Evolutionary conservation across 2,329 filamentous ascomycete genomes (phyloP), one percentile per base, ranked within the genome.

Genomic region (Ophiostoma novo-ulmi): DNA sequence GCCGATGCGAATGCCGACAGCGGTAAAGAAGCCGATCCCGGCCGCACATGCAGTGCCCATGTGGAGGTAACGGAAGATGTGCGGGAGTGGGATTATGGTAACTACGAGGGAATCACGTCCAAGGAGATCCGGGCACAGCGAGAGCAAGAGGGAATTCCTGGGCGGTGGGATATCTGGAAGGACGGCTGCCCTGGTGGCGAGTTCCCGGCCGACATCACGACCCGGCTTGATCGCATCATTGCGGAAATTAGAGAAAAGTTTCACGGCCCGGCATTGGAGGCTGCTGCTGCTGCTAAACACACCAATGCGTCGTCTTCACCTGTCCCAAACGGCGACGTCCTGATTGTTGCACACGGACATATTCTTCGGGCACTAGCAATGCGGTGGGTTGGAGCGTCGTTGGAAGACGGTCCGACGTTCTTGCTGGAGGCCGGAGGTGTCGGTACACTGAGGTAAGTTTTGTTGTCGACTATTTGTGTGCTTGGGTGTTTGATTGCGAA

Each of bases 341-440:
- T 94, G 35, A 84, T 97, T 67, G 92, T 97, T 6, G 94, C 92
- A 31, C 94, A 97, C 78, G 94, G 94, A 0, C 94, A 97, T 80
- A 94, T 97, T 71, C 81, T 97, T 69, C 85, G 94, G 20, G 92
- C 92, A 0, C 93, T 97, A 78, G 93, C 94, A 7, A 92, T 94
- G 83, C 85, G 93, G 41, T 97, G 94, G 94, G 85, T 89, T 0
- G 87, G 88, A 0, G 91, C 91, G 81, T 83, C 87, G 14, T 82
- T 97, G 71, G 85, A 87, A 70, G 89, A 93, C 68, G 93, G 91
- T 8, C 91, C 92, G 55, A 87, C 89, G 6, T 88, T 97, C 78
- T 83, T 97, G 73, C 81, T 97, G n/a, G 94, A 97, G 78, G 91
- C 92, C 6, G 92, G 92, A n/a, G 92, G 91, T 74, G 89, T 95